Percentiles rank a stretch among this genome's conserved stretches.
Conservation (phyloP, 257 asterid species). For the Coffea eugenioides region DNA sequence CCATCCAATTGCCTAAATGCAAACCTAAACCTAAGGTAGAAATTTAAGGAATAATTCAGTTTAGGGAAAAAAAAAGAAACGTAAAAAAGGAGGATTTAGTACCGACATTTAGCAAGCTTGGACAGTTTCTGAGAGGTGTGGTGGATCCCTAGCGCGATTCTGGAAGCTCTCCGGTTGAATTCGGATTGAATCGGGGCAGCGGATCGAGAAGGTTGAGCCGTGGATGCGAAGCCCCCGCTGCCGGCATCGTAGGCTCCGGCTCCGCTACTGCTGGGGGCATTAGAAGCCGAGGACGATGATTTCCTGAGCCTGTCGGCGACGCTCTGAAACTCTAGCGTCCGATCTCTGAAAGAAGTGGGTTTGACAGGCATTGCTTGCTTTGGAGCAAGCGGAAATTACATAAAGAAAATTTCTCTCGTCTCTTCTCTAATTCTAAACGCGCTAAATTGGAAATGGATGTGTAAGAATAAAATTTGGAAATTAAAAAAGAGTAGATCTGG, state of each 20-base stretch:
- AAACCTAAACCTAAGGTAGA: background rate
- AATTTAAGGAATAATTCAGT: background rate
- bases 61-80: background rate
- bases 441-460: too few species aligned
- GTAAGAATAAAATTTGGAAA: background rate
- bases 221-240: constrained; percentile 22
- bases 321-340: constrained; percentile 77
- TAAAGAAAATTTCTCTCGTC: too few species aligned
- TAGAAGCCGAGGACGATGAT: constrained; percentile 34
- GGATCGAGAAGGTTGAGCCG: constrained; percentile 49
- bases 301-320: constrained; percentile 64
- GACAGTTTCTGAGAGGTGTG: constrained; percentile 93
- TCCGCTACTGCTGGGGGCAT: constrained; percentile 64
- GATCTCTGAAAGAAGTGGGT: constrained; percentile 80
- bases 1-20: background rate
- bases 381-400: background rate
- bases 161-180: constrained; percentile 81
- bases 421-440: background rate
- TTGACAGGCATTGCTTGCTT: constrained; percentile 51
- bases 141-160: constrained; percentile 80
- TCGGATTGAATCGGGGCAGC: constrained; percentile 81
- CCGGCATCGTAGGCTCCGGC: constrained; percentile 15
- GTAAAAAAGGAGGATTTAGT: background rate
- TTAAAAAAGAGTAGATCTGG: background rate
- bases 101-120: constrained; percentile 85